These are phyloP conservation scores for Colletotrichum horii DNA, from an alignment of 2,329 filamentous ascomycete species.

Conservation along the genomic window DNA sequence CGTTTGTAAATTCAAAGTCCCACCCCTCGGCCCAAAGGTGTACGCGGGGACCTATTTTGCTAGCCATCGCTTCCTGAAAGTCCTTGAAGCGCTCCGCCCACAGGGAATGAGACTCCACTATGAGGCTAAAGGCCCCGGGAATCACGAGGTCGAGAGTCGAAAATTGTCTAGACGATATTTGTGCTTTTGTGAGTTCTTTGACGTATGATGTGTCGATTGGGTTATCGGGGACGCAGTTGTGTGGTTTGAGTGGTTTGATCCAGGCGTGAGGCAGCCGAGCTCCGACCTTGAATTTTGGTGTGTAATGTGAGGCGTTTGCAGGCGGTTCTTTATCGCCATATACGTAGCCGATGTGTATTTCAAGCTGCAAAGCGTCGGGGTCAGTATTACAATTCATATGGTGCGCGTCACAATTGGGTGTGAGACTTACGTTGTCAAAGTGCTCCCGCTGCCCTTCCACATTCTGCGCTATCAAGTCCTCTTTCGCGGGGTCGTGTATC, in stretches of 20 bases:
- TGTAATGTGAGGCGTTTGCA: slow-evolving; percentile 39
- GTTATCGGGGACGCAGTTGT: neutral
- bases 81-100: neutral
- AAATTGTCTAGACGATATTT: slow-evolving; percentile 31
- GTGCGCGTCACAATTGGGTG: fast-evolving
- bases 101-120: neutral
- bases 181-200: slow-evolving; percentile 30
- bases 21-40: neutral
- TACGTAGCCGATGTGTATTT: slow-evolving; percentile 48
- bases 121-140: neutral
- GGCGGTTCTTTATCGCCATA: slow-evolving; percentile 39
- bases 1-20: neutral
- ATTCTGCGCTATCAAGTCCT: slow-evolving; percentile 31
- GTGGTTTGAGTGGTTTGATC: slow-evolving; percentile 26
- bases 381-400: neutral
- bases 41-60: neutral
- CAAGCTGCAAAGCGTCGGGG: slow-evolving; percentile 26
- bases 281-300: slow-evolving; percentile 38
- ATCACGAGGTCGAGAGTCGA: slow-evolving; percentile 40
- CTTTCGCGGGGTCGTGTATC: slow-evolving; percentile 32
- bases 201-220: slow-evolving; percentile 40
- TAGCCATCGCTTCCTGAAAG: neutral
- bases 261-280: slow-evolving; percentile 46
- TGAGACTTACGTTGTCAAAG: slow-evolving; percentile 39
- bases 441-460: slow-evolving; percentile 44